Evolutionary conservation across 139 green algal species (phyloP).

Genomic region (Picochlorum sp.): DNA sequence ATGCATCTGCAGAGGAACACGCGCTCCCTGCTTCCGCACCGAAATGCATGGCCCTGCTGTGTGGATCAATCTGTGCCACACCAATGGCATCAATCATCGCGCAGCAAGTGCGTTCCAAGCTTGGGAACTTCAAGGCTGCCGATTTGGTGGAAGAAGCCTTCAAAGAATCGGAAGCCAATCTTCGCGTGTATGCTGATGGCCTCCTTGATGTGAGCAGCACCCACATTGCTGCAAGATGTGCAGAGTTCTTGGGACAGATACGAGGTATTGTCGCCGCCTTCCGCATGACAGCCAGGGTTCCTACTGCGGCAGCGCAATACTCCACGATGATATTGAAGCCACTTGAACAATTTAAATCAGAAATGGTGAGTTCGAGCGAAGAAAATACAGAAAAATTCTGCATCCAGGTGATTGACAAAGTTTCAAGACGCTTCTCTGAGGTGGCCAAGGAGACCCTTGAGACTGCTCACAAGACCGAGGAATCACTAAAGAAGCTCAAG

Average conservation of each 20-base stretch:
- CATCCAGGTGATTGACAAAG: slow-evolving; percentile 24
- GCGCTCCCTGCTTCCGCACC: too few species aligned
- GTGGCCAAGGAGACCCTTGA: slow-evolving; percentile 70
- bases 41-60: too few species aligned
- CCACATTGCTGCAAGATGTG: slow-evolving; percentile 17
- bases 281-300: slow-evolving; percentile 79
- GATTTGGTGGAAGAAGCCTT: slow-evolving; percentile 3
- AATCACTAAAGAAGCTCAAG: slow-evolving; percentile 74
- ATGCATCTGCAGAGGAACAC: neutral
- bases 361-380: neutral
- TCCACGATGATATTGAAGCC: slow-evolving; percentile 51
- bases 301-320: slow-evolving; percentile 74
- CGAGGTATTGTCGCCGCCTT: slow-evolving; percentile 89
- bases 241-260: slow-evolving; percentile 54
- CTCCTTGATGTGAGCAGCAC: slow-evolving; percentile 22
- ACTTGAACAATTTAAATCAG: slow-evolving; percentile 15
- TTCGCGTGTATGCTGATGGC: neutral
- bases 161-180: slow-evolving; percentile 2
- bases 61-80: too few species aligned
- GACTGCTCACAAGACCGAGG: slow-evolving; percentile 81
- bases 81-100: neutral
- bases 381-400: too few species aligned
- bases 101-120: neutral
- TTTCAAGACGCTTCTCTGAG: slow-evolving; percentile 36
- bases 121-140: neutral